A percentile compares a stretch with the other conserved stretches of the same genome.
Evolutionary conservation across 2,329 filamentous ascomycete genomes (phyloP).

Genomic region (Hypoxylon sp.): DNA sequence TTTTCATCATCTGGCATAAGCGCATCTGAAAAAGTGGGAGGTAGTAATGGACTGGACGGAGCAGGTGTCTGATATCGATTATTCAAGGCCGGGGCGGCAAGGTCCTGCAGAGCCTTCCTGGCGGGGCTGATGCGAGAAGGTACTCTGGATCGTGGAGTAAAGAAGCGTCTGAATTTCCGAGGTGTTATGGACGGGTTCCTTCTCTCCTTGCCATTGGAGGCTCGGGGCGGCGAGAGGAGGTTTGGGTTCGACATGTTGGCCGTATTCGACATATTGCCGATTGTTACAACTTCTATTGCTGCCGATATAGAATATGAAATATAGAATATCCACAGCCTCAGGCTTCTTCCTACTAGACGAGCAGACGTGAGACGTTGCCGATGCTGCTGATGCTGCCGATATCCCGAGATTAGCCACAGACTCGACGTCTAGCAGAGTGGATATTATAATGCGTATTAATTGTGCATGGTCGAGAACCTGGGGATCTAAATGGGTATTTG

Average conservation of each 20-base stretch:
- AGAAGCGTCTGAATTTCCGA: slow-evolving; percentile 65
- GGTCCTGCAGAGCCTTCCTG: slow-evolving; percentile 56
- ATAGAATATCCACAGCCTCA: slow-evolving; percentile 7
- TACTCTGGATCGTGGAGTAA: slow-evolving; percentile 61
- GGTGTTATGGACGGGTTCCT: slow-evolving; percentile 66
- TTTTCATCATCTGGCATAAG: slow-evolving; percentile 40
- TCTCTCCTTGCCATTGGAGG: slow-evolving; percentile 57
- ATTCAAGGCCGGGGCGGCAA: slow-evolving; percentile 56
- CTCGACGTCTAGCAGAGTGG: not conserved
- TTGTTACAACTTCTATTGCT: slow-evolving; percentile 15
- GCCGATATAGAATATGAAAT: not conserved
- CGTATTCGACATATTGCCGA: slow-evolving; percentile 30
- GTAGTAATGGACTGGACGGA: slow-evolving; percentile 55
- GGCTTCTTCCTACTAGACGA: slow-evolving; percentile 10
- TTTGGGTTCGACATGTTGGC: slow-evolving; percentile 35
- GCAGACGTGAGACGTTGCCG: not conserved
- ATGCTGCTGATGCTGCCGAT: not conserved
- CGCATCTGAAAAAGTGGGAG: slow-evolving; percentile 38
- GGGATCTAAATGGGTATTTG: not conserved
- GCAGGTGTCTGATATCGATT: slow-evolving; percentile 54
- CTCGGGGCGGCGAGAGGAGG: slow-evolving; percentile 46
- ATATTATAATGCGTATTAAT: not conserved
- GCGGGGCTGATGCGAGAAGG: slow-evolving; percentile 54
- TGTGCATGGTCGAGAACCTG: not conserved
- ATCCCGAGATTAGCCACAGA: not conserved